These are phyloP conservation scores for Castanopsis chinensis DNA, from an alignment of 306 rosid genomes.

Conservation along the genomic window DNA sequence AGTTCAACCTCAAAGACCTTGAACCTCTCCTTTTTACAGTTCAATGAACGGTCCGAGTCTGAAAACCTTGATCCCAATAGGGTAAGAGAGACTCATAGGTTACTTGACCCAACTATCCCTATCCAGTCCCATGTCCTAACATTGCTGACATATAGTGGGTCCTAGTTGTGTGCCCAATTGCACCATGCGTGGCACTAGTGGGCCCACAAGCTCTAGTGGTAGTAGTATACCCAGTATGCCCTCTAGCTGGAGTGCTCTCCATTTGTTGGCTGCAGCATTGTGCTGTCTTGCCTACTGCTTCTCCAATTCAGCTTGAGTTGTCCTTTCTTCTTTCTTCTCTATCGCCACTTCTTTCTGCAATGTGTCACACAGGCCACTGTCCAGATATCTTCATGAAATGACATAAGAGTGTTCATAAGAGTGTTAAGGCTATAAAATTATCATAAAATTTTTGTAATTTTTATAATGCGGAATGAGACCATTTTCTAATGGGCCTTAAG, in stretches of 20 bases:
- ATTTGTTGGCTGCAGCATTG: slow-evolving; percentile 34
- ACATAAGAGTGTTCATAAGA: too few species aligned
- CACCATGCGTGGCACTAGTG: slow-evolving; percentile 26
- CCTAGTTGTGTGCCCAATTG: slow-evolving; percentile 15
- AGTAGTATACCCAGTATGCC: not conserved
- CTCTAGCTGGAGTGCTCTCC: not conserved
- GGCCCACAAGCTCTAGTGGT: not conserved
- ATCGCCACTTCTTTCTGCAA: slow-evolving; percentile 50
- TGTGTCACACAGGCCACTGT: slow-evolving; percentile 15
- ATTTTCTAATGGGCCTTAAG: too few species aligned
- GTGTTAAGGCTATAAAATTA: too few species aligned
- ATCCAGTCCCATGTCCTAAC: slow-evolving; percentile 37
- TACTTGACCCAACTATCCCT: slow-evolving; percentile 35
- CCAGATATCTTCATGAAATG: too few species aligned
- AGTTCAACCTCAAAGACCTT: too few species aligned
- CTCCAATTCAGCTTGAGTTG: slow-evolving; percentile 46
- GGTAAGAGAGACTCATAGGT: slow-evolving; percentile 14
- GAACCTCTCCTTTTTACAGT: too few species aligned
- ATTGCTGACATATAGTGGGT: slow-evolving; percentile 35
- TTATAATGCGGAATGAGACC: too few species aligned
- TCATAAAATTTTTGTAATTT: too few species aligned
- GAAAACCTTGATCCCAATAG: too few species aligned
- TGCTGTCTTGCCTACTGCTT: slow-evolving; percentile 47
- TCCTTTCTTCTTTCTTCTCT: slow-evolving; percentile 38
- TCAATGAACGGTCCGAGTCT: too few species aligned